These are phyloP conservation scores for Cutaneotrichosporon cutaneum DNA, from an alignment of 1,284 basidiomycete species.

Conservation along the genomic window DNA sequence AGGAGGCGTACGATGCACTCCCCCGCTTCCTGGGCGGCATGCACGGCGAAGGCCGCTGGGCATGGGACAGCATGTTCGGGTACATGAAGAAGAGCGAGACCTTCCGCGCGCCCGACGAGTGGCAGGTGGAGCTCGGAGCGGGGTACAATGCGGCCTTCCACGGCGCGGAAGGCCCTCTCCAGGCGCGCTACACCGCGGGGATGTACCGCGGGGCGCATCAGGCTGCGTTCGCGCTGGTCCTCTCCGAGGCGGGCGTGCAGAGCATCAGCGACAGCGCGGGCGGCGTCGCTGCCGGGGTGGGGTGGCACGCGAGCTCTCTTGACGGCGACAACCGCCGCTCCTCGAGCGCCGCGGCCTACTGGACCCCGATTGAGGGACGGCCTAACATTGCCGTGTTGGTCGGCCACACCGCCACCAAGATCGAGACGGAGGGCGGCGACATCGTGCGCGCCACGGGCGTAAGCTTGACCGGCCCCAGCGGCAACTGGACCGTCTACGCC, in stretches of 20 bases:
- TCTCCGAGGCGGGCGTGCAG: conserved; percentile 31
- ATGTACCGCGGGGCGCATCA: conserved; percentile 64
- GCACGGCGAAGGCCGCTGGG: conserved; percentile 57
- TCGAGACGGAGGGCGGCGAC: conserved; percentile 55
- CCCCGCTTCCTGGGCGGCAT: conserved; percentile 53
- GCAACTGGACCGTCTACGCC: conserved; percentile 56
- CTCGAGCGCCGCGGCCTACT: conserved; percentile 56
- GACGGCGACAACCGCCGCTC: conserved; percentile 49
- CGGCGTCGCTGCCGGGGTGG: conserved; percentile 61
- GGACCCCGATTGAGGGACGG: conserved; percentile 49
- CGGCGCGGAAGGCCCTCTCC: conserved; percentile 60
- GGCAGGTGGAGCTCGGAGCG: conserved; percentile 58
- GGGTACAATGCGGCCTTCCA: conserved; percentile 53
- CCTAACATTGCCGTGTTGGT: conserved; percentile 63
- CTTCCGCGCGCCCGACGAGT: conserved; percentile 60
- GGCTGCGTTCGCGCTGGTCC: conserved; percentile 57
- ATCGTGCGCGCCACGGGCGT: conserved; percentile 61
- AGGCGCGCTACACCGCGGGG: conserved; percentile 52
- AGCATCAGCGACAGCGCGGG: conserved; percentile 58
- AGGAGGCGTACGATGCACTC: conserved; percentile 63
- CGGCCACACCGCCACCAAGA: conserved; percentile 61
- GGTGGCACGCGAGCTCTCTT: conserved; percentile 47
- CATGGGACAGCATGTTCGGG: conserved; percentile 59
- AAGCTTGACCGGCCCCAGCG: conserved; percentile 52
- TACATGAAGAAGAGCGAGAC: conserved; percentile 63